Conservation (phyloP, 2,329 filamentous ascomycete genomes). For the Trichoderma sp. region DNA sequence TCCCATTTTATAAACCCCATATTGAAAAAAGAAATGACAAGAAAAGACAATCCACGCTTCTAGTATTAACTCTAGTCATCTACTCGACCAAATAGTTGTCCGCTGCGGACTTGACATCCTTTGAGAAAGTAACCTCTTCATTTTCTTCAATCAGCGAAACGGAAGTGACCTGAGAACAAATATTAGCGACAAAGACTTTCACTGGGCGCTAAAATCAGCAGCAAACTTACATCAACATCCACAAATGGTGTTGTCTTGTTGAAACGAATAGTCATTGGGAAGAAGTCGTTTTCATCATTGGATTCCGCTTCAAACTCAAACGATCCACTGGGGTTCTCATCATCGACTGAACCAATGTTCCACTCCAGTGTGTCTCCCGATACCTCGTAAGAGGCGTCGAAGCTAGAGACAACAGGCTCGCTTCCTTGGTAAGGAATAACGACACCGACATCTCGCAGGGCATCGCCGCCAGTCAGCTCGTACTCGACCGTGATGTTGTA, state of each 20-base stretch:
- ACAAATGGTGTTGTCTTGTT: constrained; percentile 82
- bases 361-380: constrained; percentile 91
- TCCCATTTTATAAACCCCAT: constrained; percentile 24
- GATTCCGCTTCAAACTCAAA: constrained; percentile 96
- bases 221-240: constrained; percentile 80
- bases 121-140: constrained; percentile 78
- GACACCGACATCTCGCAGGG: constrained; percentile 80
- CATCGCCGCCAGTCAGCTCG: constrained; percentile 78
- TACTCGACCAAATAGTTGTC: constrained; percentile 78
- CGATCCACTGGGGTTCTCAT: constrained; percentile 76
- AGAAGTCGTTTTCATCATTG: constrained; percentile 89
- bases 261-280: constrained; percentile 93
- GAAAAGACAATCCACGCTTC: constrained; percentile 20
- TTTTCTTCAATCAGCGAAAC: constrained; percentile 72
- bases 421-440: constrained; percentile 81
- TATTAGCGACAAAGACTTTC: constrained; percentile 22
- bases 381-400: constrained; percentile 92
- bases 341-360: constrained; percentile 83
- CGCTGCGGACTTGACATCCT: constrained; percentile 73
- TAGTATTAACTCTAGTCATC: constrained; percentile 28
- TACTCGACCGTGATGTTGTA: constrained; percentile 95
- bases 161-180: constrained; percentile 53
- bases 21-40: neutral
- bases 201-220: neutral
- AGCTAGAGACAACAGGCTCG: constrained; percentile 87